phyloP scores from a whole-genome alignment of 345 rosid species.

The Gossypium longicalyx region DNA sequence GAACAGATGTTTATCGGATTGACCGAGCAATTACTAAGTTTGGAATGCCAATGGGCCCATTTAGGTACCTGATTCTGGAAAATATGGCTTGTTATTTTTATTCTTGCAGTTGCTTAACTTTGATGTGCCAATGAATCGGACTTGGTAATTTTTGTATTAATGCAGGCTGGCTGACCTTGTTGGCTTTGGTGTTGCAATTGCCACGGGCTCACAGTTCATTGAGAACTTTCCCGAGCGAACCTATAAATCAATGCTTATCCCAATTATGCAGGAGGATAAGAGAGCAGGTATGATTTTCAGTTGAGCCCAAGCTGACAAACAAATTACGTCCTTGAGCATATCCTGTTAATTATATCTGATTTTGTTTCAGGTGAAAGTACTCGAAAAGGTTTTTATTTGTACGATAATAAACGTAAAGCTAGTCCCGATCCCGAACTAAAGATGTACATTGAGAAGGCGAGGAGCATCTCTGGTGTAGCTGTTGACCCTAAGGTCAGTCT shows the following conservation, averaged over 20 bases:
- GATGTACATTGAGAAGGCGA: conserved; percentile 75
- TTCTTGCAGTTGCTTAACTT: conserved; percentile 6
- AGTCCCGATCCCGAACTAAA: conserved; percentile 78
- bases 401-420: conserved; percentile 79
- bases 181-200: conserved; percentile 89
- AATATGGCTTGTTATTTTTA: neutral
- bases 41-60: conserved; percentile 99
- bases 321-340: neutral
- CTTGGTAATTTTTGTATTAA: neutral
- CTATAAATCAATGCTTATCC: conserved; percentile 79
- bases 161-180: conserved; percentile 85
- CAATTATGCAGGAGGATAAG: conserved; percentile 87
- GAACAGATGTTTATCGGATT: conserved; percentile 69
- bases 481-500: conserved; percentile 65
- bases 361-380: conserved; percentile 69
- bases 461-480: conserved; percentile 63
- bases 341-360: neutral
- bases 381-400: conserved; percentile 82
- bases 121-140: neutral
- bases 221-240: conserved; percentile 81
- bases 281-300: conserved; percentile 56
- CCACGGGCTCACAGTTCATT: conserved; percentile 72
- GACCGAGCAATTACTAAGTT: conserved; percentile 75
- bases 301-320: neutral
- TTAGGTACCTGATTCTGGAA: conserved; percentile 44